Evolutionary conservation across 352 stramenopile species (phyloP), one percentile per base, ranked within the genome.

Genomic region (Phytophthora uliginosa): DNA sequence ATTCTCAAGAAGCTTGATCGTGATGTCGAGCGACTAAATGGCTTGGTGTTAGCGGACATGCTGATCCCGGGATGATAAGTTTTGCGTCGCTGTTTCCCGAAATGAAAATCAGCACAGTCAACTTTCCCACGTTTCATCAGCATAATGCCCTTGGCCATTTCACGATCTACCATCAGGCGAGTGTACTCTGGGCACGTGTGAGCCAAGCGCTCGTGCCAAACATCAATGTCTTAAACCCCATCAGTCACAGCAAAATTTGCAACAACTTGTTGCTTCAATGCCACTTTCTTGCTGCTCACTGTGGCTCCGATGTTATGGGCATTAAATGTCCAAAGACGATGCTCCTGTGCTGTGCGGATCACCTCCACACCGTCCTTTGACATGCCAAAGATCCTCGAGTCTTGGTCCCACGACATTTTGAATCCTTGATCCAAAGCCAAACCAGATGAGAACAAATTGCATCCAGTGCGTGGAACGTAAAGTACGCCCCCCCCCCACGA

Each of bases 11-110:
- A n/a, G n/a, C n/a, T n/a, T n/a, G n/a, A n/a, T n/a, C n/a, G n/a
- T n/a, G n/a, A n/a, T n/a, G n/a, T n/a, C n/a, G n/a, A n/a, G n/a
- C n/a, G n/a, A n/a, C n/a, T n/a, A n/a, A n/a, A n/a, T n/a, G n/a
- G n/a, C n/a, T n/a, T n/a, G n/a, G n/a, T n/a, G n/a, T 47, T 18
- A 7, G 53, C 53, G 31, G 48, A 59, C 28, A 59, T 48, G 40
- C 40, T n/a, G n/a, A n/a, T n/a, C n/a, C n/a, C n/a, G n/a, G n/a
- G n/a, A n/a, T n/a, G 13, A 13, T 48, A 48, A 48, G 40, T 48
- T 13, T 48, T 48, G 38, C 38, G 38, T 47, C 38, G 38, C 38
- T 47, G 38, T 13, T 47, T 47, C 13, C 38, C 38, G 13, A 47
- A 47, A 15, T 47, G 38, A 15, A 1, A 47, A 47, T 47, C 38